Evolutionary conservation across 163 green algal genomes (phyloP).

Genomic region (Chloroidium sp.): DNA sequence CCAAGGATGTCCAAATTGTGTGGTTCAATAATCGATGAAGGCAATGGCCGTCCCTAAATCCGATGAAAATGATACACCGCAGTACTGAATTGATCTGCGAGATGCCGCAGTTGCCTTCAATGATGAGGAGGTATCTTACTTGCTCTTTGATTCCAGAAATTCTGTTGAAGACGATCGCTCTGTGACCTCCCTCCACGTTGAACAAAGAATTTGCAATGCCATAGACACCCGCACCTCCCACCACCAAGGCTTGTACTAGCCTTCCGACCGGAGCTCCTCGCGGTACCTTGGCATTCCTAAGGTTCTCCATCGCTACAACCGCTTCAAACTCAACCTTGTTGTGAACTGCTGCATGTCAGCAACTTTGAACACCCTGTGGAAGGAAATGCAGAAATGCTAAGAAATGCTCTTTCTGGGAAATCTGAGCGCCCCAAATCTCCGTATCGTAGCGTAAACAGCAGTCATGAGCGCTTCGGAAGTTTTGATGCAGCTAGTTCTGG

Average conservation of each 20-base stretch:
- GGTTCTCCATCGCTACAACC: constrained; percentile 32
- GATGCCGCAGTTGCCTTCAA: background rate
- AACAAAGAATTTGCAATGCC: constrained; percentile 82
- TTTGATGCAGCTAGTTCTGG: too few species aligned
- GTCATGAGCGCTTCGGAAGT: too few species aligned
- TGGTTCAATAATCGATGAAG: background rate
- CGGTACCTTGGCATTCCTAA: constrained; percentile 34
- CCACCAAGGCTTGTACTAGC: constrained; percentile 24
- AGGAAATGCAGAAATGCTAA: too few species aligned
- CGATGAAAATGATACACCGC: background rate
- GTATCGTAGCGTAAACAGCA: too few species aligned
- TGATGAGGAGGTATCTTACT: constrained; percentile 30
- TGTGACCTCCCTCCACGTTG: constrained; percentile 98
- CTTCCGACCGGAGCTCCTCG: constrained; percentile 7
- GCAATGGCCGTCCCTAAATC: background rate
- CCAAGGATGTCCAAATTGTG: background rate
- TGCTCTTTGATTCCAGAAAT: constrained; percentile 90
- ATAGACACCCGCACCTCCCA: constrained; percentile 58
- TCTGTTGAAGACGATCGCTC: constrained; percentile 98
- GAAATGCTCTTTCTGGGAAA: too few species aligned
- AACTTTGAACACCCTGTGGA: too few species aligned
- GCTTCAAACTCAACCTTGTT: too few species aligned
- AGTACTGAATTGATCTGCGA: background rate
- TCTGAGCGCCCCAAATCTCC: too few species aligned
- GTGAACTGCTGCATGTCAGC: too few species aligned